phyloP scores from a whole-genome alignment of 2,329 filamentous ascomycete genomes.

The Trichoderma sp. region DNA sequence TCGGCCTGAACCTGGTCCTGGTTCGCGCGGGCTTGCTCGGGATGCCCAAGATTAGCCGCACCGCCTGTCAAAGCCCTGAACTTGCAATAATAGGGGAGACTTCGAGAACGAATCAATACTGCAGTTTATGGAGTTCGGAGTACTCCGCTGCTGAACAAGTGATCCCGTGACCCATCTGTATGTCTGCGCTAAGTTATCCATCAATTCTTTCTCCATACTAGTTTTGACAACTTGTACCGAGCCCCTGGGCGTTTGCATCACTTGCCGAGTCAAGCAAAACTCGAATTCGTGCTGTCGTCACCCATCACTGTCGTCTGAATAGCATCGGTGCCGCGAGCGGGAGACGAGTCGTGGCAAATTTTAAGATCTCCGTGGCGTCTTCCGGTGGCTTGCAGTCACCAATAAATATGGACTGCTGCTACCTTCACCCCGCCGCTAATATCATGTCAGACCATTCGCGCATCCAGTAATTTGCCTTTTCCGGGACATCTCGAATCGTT shows the following conservation, averaged over 20 bases:
- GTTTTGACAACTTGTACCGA: not conserved
- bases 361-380: not conserved
- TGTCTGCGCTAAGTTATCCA: not conserved
- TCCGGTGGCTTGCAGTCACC: not conserved
- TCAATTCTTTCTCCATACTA: not conserved
- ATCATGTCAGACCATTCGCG: conserved; percentile 2
- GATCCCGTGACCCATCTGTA: not conserved
- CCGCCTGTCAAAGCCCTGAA: not conserved
- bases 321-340: not conserved
- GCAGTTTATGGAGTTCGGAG: not conserved
- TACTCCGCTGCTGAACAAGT: not conserved
- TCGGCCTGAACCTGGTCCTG: not conserved
- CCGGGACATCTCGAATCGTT: not conserved
- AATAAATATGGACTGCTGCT: not conserved
- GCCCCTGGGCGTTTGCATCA: not conserved
- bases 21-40: not conserved
- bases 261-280: not conserved
- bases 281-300: not conserved
- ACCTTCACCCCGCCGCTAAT: not conserved
- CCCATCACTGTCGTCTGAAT: not conserved
- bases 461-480: not conserved
- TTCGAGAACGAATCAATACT: not conserved
- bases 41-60: not conserved
- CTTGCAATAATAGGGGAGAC: not conserved
- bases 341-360: not conserved